Base-by-base conservation (phyloP, 495 filamentous ascomycete species). In the Aspergillus carlsbadensis region DNA sequence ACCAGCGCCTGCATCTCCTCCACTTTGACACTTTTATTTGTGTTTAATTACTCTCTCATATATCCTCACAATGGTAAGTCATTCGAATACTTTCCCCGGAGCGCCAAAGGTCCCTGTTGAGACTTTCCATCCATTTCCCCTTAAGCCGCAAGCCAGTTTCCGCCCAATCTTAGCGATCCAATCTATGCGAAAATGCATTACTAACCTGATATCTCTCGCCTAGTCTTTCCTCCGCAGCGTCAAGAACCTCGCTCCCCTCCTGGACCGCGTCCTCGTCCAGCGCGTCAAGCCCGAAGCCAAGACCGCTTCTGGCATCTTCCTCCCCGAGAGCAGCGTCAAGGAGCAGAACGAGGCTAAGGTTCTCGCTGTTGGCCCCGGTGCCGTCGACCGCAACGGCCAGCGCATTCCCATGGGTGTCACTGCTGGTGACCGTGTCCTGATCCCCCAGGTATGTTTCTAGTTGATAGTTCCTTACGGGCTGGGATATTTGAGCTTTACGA, bases 231-330 rank as follows among this genome's bases (percentile, higher is more conserved):
- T 99, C 81, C 92, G 91, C 73, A 94, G 88, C 68, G 91, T 99
- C 86, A 95, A 91, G 79, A 87, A 86, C 71, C 91, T 99, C 67
- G 88, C 87, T 39, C 94, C 94, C 54, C 93, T 99, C 65, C 85
- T 99, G 74, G 94, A 99, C 87, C 94, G 94, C 70, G 90, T 99
- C 63, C 85, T 99, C 56, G 90, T 99, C 63, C 94, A 99, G 86
- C 90, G 94, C 74, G 80, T 97, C 80, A 98, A 98, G 78, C 88
- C 93, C 67, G 95, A 98, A 75, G 67, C 91, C 65, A 96, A 97
- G 82, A 99, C 94, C 29, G 91, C 94, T 61, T 84, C 84, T 63
- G 94, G 94, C 64, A 93, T 99, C 81, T 96, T 92, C 83, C 90
- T 99, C 60, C 94, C 94, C 57, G 95, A 99, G 81, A 90, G 85